Evolutionary conservation across 306 rosid species (phyloP), one percentile per base, ranked within the genome.

Genomic region (Cyamopsis tetragonoloba): DNA sequence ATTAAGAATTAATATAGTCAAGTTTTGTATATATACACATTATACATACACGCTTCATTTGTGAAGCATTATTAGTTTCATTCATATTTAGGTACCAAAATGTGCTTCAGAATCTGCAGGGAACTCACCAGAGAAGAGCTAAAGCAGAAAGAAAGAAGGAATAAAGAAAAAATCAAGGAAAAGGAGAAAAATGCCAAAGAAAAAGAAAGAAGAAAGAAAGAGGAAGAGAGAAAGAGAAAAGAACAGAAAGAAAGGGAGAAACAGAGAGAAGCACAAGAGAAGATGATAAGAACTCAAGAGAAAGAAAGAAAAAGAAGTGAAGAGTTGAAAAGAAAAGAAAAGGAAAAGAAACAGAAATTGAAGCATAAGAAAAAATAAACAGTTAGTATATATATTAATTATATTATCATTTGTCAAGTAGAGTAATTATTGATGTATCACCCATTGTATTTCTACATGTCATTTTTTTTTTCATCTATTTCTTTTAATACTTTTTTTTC

Each of bases 101-200:
- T 84, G 89, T 86, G 88, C 49, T 82, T 86, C 78, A 78, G 37
- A 66, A 39, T 80, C 50, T 42, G 60, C 22, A 80, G 71, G 76
- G 76, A 83, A 37, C 56, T 73, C 14, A 80, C 66, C 0, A 78
- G 56, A 68, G 73, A 81, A 37, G 95, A 81, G 41, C 20, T 66
- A 37, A 81, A 72, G 65, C 80, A 85, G 83, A 80, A 56, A 8
- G 81, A 69, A 46, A 74, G 46, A 78, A 59, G 42, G 12, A 71
- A 50, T 38, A 86, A 58, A 55, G 81, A 77, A 4, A 73, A 73
- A 61, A 48, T 63, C 15, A 79, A 81, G 70, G 75, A 46, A 49
- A 65, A 32, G 32, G 66, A 59, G 39, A 51, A 5, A 34, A 66
- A 48, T 5, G 61, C 60, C 24, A 54, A 62, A 24, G 43, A 38